A percentile compares a stretch with the other conserved stretches of the same genome.
Evolutionary conservation across 116 monocot species (phyloP).

Genomic region (Dioscorea cayenensis): DNA sequence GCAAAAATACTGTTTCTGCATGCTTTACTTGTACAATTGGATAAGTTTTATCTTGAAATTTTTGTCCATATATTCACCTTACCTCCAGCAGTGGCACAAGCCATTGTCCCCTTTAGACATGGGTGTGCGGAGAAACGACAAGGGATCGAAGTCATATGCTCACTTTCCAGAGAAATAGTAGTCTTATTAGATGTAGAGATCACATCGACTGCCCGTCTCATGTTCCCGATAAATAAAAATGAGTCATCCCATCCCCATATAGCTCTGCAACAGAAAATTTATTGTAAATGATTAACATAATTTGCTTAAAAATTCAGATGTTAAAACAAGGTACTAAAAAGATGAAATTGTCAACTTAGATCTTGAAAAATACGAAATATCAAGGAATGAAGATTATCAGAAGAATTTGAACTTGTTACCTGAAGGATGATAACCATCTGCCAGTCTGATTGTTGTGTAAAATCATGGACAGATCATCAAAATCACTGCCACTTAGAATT

Average conservation of each 20-base stretch:
- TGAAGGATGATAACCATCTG: conserved; percentile 64
- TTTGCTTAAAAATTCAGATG: no score
- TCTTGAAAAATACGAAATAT: not conserved
- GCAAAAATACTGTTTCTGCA: no score
- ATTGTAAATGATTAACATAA: no score
- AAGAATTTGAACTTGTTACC: conserved; percentile 22
- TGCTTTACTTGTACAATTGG: no score
- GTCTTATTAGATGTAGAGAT: conserved; percentile 35
- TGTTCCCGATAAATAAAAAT: conserved; percentile 61
- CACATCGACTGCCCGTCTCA: conserved; percentile 63
- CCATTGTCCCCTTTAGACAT: conserved; percentile 45
- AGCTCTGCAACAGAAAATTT: conserved; percentile 38
- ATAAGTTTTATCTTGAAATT: not conserved
- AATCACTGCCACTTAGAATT: conserved; percentile 34
- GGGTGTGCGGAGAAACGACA: conserved; percentile 65
- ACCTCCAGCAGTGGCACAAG: conserved; percentile 57
- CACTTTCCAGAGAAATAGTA: conserved; percentile 28
- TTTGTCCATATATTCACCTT: conserved; percentile 71
- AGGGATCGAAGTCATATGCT: conserved; percentile 60
- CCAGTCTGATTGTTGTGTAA: conserved; percentile 54
- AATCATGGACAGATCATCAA: conserved; percentile 30
- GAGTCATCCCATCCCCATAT: conserved; percentile 95
- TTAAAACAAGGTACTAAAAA: not conserved
- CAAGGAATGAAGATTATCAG: not conserved
- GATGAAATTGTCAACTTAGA: not conserved